These are phyloP conservation scores for Cydonia oblonga DNA, from an alignment of 331 rosid species.

Conservation along the genomic window DNA sequence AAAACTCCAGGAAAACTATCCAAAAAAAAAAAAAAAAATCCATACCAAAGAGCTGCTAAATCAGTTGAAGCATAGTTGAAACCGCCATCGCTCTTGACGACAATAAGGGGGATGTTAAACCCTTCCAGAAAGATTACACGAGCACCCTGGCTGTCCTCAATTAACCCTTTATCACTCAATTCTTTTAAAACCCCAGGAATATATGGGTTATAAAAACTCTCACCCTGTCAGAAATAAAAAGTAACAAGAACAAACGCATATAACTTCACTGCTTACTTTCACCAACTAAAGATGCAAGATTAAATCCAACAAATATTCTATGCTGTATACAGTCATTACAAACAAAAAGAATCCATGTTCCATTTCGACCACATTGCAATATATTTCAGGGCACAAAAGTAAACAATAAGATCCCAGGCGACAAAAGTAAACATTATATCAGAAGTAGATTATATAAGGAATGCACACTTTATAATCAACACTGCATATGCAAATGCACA, in stretches of 20 bases:
- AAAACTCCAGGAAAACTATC: neutral
- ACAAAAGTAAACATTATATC: neutral
- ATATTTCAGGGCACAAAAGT: neutral
- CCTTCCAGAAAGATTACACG: slow-evolving; percentile 69
- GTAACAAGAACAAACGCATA: neutral
- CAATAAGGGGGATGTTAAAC: slow-evolving; percentile 71
- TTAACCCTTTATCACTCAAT: slow-evolving; percentile 47
- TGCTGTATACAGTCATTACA: neutral
- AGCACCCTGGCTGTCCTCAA: slow-evolving; percentile 83
- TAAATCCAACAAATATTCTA: neutral
- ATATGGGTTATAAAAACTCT: slow-evolving; percentile 81
- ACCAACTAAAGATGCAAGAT: neutral
- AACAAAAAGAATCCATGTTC: too few species aligned
- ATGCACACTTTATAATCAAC: neutral
- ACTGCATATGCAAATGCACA: neutral
- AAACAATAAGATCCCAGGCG: neutral
- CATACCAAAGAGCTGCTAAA: slow-evolving; percentile 78
- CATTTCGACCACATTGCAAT: neutral
- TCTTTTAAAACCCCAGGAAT: slow-evolving; percentile 63
- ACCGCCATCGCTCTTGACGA: slow-evolving; percentile 95
- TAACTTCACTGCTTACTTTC: neutral
- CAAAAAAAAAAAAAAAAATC: neutral
- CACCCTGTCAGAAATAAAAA: slow-evolving; percentile 61
- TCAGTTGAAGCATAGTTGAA: slow-evolving; percentile 91
- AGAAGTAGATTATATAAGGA: neutral